These are phyloP conservation scores for Camillea tinctor DNA, from an alignment of 2,329 filamentous ascomycete species.

Conservation along the genomic window DNA sequence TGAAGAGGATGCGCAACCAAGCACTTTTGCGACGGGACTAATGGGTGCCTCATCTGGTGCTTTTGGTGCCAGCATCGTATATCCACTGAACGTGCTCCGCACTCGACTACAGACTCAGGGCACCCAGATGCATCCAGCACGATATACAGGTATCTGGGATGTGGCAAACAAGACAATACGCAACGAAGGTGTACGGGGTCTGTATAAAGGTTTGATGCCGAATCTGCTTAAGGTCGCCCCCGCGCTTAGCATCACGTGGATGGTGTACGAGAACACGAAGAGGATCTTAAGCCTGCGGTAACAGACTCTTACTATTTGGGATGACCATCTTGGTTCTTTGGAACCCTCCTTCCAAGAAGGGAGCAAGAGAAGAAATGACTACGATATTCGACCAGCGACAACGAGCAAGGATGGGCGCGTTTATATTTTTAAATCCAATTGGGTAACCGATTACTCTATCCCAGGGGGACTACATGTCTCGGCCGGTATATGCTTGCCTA, in stretches of 20 bases:
- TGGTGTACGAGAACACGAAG: conserved; percentile 91
- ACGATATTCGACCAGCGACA: not conserved
- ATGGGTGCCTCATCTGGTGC: conserved; percentile 92
- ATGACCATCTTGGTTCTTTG: not conserved
- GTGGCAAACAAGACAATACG: conserved; percentile 80
- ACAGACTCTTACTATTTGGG: not conserved
- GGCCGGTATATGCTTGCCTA: not conserved
- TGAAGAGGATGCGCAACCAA: conserved; percentile 79
- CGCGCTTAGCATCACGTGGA: conserved; percentile 91
- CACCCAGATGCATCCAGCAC: conserved; percentile 84
- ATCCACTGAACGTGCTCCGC: conserved; percentile 89
- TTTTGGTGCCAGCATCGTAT: conserved; percentile 89
- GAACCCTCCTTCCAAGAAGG: not conserved
- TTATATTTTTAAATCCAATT: not conserved
- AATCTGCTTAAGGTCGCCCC: conserved; percentile 96
- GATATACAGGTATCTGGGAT: conserved; percentile 88
- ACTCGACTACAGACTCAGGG: conserved; percentile 93
- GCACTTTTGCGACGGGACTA: conserved; percentile 79
- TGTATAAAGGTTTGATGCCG: conserved; percentile 94
- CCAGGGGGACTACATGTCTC: not conserved
- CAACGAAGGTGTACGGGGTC: conserved; percentile 77
- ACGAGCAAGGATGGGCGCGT: not conserved
- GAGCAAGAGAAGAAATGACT: not conserved
- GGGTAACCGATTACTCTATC: not conserved
- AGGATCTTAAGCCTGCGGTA: conserved; percentile 58